phyloP scores from a whole-genome alignment of 2,329 filamentous ascomycete species.

The Colletotrichum costaricense region DNA sequence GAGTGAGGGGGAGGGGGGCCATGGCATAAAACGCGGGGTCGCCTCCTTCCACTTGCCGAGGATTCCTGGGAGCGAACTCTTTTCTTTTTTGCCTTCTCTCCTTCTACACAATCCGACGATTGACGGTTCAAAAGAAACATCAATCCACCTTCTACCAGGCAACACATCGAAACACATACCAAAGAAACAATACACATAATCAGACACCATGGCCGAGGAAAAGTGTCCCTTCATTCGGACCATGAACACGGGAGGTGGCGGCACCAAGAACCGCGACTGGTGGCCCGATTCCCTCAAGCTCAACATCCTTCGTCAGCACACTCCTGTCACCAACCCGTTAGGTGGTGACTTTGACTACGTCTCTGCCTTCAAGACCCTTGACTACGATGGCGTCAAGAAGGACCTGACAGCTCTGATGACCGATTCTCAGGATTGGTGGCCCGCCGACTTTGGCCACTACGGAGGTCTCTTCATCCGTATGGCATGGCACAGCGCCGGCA shows the following conservation, averaged over 20 bases:
- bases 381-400: constrained; percentile 79
- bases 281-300: constrained; percentile 78
- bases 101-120: neutral
- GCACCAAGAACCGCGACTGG: constrained; percentile 77
- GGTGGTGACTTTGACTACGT: constrained; percentile 77
- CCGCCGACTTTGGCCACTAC: constrained; percentile 84
- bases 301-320: constrained; percentile 80
- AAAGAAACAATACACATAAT: neutral
- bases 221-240: constrained; percentile 33
- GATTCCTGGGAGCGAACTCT: neutral
- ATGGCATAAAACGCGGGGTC: constrained; percentile 34
- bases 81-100: neutral
- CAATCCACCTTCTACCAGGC: neutral
- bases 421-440: constrained; percentile 84
- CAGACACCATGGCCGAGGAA: constrained; percentile 27
- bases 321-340: constrained; percentile 70
- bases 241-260: constrained; percentile 65
- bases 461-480: constrained; percentile 83
- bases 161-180: neutral
- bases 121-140: constrained; percentile 3
- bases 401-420: constrained; percentile 79
- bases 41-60: constrained; percentile 6
- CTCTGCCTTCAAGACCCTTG: constrained; percentile 76
- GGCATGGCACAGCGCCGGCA: constrained; percentile 84
- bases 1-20: constrained; percentile 22